These are phyloP conservation scores for Nasturtium officinale DNA, from an alignment of 345 rosid genomes.

Conservation along the genomic window DNA sequence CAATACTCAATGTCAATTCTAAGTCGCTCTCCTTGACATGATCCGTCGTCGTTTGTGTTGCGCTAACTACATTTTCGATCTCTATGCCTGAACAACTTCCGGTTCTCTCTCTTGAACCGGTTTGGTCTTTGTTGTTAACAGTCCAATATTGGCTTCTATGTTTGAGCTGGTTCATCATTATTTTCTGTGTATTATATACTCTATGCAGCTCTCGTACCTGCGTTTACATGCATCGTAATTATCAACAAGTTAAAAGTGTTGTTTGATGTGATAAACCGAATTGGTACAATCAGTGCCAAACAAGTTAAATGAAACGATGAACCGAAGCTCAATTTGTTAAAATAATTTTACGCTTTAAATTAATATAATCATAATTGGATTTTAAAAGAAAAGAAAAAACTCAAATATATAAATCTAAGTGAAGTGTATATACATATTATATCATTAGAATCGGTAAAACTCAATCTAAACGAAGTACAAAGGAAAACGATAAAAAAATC, in stretches of 20 bases:
- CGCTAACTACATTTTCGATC: constrained; percentile 52
- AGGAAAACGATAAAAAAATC: neutral
- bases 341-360: neutral
- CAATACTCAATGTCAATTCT: constrained; percentile 76
- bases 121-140: constrained; percentile 34
- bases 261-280: constrained; percentile 6
- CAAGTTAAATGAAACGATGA: neutral
- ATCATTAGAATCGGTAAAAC: neutral
- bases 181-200: constrained; percentile 67
- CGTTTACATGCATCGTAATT: constrained; percentile 22
- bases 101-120: constrained; percentile 54
- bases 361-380: neutral
- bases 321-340: neutral
- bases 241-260: neutral
- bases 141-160: constrained; percentile 49
- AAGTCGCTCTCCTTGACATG: constrained; percentile 55
- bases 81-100: constrained; percentile 58
- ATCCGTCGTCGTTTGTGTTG: constrained; percentile 41
- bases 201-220: constrained; percentile 89
- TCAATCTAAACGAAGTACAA: neutral
- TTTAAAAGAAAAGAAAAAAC: neutral
- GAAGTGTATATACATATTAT: no score
- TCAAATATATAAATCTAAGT: neutral
- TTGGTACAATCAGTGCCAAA: neutral
- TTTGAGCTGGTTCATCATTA: constrained; percentile 64